Percentiles rank a stretch among this genome's conserved stretches.
Evolutionary conservation across 148 eudicot genomes (phyloP).

Genomic region (Chenopodium formosanum): DNA sequence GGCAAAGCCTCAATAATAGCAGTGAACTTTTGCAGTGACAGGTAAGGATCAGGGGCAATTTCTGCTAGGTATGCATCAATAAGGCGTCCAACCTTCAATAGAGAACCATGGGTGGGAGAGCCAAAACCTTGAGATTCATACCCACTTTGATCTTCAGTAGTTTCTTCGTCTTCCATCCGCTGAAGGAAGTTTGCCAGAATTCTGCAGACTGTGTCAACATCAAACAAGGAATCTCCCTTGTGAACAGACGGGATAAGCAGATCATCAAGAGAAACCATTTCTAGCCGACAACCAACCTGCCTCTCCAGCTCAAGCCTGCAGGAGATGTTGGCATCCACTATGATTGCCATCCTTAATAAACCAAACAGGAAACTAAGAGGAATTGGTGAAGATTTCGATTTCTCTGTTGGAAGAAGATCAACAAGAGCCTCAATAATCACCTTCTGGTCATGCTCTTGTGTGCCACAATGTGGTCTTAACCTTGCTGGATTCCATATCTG

Average conservation of each 20-base stretch:
- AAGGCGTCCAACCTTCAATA: conserved; percentile 60
- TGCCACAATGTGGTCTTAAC: conserved; percentile 29
- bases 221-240: conserved; percentile 56
- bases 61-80: conserved; percentile 68
- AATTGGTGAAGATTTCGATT: conserved; percentile 35
- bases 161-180: conserved; percentile 54
- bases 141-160: conserved; percentile 40
- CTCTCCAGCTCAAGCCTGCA: conserved; percentile 66
- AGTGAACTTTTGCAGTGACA: conserved; percentile 49
- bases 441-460: conserved; percentile 48
- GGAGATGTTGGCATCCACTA: conserved; percentile 44
- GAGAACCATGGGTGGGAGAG: conserved; percentile 56
- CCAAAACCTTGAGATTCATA: conserved; percentile 56
- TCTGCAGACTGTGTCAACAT: conserved; percentile 56
- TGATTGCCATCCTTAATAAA: conserved; percentile 52
- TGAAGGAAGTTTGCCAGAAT: conserved; percentile 66
- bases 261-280: conserved; percentile 61
- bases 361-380: conserved; percentile 63
- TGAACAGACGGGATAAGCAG: conserved; percentile 61
- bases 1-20: conserved; percentile 57
- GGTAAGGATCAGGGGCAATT: conserved; percentile 64
- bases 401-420: conserved; percentile 54
- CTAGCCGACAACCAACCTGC: conserved; percentile 51
- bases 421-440: conserved; percentile 58
- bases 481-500: conserved; percentile 69